phyloP scores from a whole-genome alignment of 768 basidiomycete species.

The Tricholoma sp. region DNA sequence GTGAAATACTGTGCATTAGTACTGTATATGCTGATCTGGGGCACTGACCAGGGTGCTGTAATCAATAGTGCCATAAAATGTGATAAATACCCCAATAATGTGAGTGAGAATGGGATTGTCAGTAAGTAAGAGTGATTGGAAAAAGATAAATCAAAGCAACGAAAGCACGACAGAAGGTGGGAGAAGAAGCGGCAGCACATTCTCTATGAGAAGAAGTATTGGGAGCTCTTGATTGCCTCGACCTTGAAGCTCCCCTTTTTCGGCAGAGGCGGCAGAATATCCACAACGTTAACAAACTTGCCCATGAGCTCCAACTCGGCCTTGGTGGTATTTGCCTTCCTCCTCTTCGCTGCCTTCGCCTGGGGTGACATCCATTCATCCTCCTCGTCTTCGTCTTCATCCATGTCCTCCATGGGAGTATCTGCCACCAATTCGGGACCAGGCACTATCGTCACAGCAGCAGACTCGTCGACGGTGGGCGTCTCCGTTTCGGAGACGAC shows the following conservation, averaged over 20 bases:
- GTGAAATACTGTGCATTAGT: neutral
- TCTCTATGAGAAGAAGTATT: conserved; percentile 90
- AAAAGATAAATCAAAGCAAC: neutral
- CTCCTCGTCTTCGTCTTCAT: conserved; percentile 21
- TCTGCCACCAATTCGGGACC: neutral
- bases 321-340: conserved; percentile 20
- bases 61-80: neutral
- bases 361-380: conserved; percentile 13
- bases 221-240: conserved; percentile 69
- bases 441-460: conserved; percentile 15
- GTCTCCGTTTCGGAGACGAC: conserved; percentile 31
- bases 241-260: conserved; percentile 85
- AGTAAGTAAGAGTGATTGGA: neutral
- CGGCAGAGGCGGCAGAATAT: conserved; percentile 78
- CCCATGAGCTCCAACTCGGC: conserved; percentile 27
- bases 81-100: neutral
- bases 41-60: neutral
- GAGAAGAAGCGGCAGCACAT: neutral
- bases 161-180: neutral
- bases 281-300: conserved; percentile 71
- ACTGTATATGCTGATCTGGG: neutral
- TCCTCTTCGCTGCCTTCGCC: conserved; percentile 10
- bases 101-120: neutral
- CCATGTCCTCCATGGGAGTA: neutral
- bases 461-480: conserved; percentile 27